phyloP scores from a whole-genome alignment of 1,139 yeast species.

The Pneumocystis canis region DNA sequence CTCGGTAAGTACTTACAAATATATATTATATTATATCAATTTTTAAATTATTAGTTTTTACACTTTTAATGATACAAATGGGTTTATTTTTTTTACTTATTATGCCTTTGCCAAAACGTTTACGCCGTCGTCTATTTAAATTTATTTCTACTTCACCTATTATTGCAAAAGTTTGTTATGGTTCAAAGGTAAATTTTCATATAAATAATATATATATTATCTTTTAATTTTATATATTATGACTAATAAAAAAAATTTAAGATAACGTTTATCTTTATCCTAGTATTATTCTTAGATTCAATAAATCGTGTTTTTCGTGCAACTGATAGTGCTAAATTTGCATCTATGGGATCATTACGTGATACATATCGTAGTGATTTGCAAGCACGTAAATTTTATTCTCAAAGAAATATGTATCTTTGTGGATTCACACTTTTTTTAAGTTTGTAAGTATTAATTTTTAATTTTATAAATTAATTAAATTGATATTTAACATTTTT shows the following conservation, averaged over 20 bases:
- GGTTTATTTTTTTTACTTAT: slow-evolving; percentile 67
- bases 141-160: slow-evolving; percentile 56
- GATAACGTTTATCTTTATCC: slow-evolving; percentile 58
- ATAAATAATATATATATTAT: neutral
- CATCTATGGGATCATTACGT: slow-evolving; percentile 15
- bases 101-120: slow-evolving; percentile 64
- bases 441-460: slow-evolving; percentile 32
- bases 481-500: neutral
- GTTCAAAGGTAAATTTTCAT: slow-evolving; percentile 42
- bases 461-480: neutral
- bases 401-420: slow-evolving; percentile 91
- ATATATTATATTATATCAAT: neutral
- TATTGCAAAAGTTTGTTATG: slow-evolving; percentile 57
- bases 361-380: slow-evolving; percentile 53
- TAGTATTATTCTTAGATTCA: slow-evolving; percentile 74
- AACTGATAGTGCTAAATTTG: slow-evolving; percentile 34
- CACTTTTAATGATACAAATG: slow-evolving; percentile 63
- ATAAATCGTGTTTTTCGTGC: slow-evolving; percentile 70
- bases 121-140: slow-evolving; percentile 54
- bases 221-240: too few species aligned
- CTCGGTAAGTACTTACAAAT: neutral
- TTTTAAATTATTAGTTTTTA: slow-evolving; percentile 37
- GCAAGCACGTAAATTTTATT: slow-evolving; percentile 82
- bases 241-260: neutral
- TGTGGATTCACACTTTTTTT: slow-evolving; percentile 91